phyloP scores from a whole-genome alignment of 805 yeast species.

The Nakazawaea ambrosiae region DNA sequence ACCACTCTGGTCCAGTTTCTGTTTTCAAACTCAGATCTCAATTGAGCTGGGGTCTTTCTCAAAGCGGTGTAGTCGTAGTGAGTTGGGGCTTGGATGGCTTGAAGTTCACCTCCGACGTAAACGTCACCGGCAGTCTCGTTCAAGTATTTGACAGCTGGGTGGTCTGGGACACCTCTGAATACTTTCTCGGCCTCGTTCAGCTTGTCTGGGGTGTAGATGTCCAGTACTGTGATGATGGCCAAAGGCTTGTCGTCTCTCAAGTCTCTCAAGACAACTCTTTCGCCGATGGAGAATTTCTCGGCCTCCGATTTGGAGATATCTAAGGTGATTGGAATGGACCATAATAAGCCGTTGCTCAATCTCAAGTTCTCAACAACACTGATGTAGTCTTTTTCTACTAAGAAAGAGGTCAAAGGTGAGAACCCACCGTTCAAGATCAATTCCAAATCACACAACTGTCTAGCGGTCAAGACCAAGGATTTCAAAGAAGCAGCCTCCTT shows the following conservation, averaged over 20 bases:
- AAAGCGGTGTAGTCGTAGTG: conserved; percentile 88
- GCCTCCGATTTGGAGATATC: conserved; percentile 54
- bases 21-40: conserved; percentile 74
- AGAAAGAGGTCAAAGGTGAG: conserved; percentile 71
- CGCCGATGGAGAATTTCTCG: conserved; percentile 44
- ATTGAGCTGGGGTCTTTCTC: conserved; percentile 86
- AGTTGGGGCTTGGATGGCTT: conserved; percentile 76
- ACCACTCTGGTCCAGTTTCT: conserved; percentile 86
- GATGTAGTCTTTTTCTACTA: conserved; percentile 59
- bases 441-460: conserved; percentile 92
- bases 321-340: conserved; percentile 90
- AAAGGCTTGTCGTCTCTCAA: conserved; percentile 73
- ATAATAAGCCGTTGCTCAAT: conserved; percentile 66
- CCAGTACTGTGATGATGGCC: conserved; percentile 76
- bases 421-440: conserved; percentile 90
- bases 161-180: conserved; percentile 95
- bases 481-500: conserved; percentile 48
- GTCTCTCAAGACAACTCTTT: conserved; percentile 69
- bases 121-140: conserved; percentile 68
- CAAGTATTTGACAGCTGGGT: conserved; percentile 82
- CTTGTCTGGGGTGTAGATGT: conserved; percentile 80
- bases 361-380: conserved; percentile 65
- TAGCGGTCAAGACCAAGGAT: conserved; percentile 57
- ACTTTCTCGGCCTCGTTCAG: conserved; percentile 73
- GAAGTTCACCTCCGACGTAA: conserved; percentile 82